Conservation (phyloP, 352 stramenopile genomes). For the Pythium graminicola region DNA sequence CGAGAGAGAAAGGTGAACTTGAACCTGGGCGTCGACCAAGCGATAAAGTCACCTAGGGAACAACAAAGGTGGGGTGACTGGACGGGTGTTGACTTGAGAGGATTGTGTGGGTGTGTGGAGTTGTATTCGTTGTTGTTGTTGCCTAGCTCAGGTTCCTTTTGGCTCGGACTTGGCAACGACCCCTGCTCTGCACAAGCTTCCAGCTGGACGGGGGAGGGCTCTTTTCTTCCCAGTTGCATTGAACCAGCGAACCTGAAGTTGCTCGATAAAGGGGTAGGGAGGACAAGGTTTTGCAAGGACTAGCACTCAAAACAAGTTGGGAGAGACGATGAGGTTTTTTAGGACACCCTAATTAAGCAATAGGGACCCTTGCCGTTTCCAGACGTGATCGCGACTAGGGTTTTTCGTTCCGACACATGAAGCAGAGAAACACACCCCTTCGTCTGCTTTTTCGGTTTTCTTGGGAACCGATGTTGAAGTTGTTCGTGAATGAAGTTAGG, state of each 20-base stretch:
- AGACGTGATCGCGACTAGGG: slow-evolving; percentile 22
- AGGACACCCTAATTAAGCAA: slow-evolving; percentile 11
- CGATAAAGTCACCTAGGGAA: no score
- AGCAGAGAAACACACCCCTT: slow-evolving; percentile 15
- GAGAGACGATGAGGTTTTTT: background rate
- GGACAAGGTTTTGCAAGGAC: slow-evolving; percentile 11
- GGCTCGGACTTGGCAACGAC: background rate
- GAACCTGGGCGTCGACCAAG: no score
- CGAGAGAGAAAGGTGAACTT: slow-evolving; percentile 15
- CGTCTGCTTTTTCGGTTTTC: slow-evolving; percentile 4
- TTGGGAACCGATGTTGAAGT: slow-evolving; percentile 7
- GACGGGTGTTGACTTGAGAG: background rate
- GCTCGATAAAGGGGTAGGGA: slow-evolving; percentile 3
- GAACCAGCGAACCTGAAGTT: slow-evolving; percentile 7
- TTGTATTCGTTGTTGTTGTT: slow-evolving; percentile 12
- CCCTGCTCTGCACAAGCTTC: slow-evolving; percentile 11
- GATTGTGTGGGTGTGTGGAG: background rate
- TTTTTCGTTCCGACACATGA: slow-evolving; percentile 14
- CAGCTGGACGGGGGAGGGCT: slow-evolving; percentile 4
- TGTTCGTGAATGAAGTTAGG: background rate
- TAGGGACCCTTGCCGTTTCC: slow-evolving; percentile 1
- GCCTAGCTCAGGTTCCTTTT: slow-evolving; percentile 8
- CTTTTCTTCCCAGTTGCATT: slow-evolving; percentile 20
- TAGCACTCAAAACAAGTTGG: background rate
- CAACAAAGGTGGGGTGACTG: background rate